A percentile compares a stretch with the other conserved stretches of the same genome.
These are phyloP conservation scores for Acer saccharum DNA, from an alignment of 345 rosid genomes.

Conservation along the genomic window DNA sequence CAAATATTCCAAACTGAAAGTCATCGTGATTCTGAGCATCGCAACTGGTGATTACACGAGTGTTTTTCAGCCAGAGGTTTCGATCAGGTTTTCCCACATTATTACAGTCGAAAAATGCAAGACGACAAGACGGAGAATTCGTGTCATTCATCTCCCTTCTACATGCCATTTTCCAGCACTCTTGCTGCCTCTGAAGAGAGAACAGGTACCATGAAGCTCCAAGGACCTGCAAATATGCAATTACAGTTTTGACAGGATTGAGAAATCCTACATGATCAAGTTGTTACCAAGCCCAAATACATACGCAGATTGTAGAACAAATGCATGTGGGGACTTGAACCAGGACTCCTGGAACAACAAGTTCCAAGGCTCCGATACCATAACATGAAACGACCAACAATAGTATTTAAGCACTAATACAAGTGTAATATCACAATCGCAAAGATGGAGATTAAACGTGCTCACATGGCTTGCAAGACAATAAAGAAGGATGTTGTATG, in stretches of 20 bases:
- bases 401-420: too few relatives aligned
- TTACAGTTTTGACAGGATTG: conserved; percentile 16
- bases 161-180: conserved; percentile 71
- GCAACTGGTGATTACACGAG: conserved; percentile 46
- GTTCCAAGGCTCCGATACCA: too few relatives aligned
- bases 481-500: conserved; percentile 72
- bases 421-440: too few relatives aligned
- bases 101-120: conserved; percentile 63
- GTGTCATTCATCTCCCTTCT: conserved; percentile 50
- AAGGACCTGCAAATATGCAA: conserved; percentile 53
- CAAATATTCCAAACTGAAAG: conserved; percentile 74
- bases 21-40: conserved; percentile 50
- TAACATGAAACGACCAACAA: too few relatives aligned
- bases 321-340: too few relatives aligned
- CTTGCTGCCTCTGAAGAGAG: conserved; percentile 65
- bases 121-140: conserved; percentile 49
- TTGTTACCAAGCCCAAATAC: too few relatives aligned
- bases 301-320: too few relatives aligned
- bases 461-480: conserved; percentile 83
- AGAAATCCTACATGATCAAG: too few relatives aligned
- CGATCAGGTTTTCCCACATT: conserved; percentile 46
- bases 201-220: conserved; percentile 83
- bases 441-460: background rate
- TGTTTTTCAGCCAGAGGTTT: conserved; percentile 57
- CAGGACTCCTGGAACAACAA: too few relatives aligned